Base-by-base conservation (phyloP, 2,329 filamentous ascomycete species). In the Hypoxylon sp. region DNA sequence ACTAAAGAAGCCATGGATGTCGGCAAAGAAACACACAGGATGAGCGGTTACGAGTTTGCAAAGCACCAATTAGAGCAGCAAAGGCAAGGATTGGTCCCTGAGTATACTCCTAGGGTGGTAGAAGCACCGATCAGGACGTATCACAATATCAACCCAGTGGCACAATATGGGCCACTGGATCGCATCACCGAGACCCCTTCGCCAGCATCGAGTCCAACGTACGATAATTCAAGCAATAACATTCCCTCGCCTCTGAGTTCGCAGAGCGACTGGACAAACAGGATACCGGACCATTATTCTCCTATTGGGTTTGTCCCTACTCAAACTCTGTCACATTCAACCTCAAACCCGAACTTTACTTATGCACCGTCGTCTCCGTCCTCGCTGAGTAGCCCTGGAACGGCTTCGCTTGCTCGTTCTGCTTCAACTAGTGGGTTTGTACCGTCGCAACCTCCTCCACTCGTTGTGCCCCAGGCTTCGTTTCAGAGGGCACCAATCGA, bases 401-500 rank as follows among this genome's bases (percentile, higher is more conserved):
- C 77, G 1, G 55, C 65, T 8, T 74, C 24, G 33, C 64, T 73
- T 61, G 51, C 67, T 60, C 70, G 77, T 37, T 77, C 79, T 35
- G 65, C 70, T 31, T 80, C 78, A 35, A 76, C 76, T 2, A 65
- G 69, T 3, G 65, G 71, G 3, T 75, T 77, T 1, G 50, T 67
- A 14, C 67, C 64, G 6, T 75, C 71, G 5, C 63, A 70, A 6
- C 70, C 73, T 5, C 63, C 60, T 33, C 51, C 68, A 31, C 53
- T 74, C 3, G 54, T 73, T n/a, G 68, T 78, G 10, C 75, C 78
- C 13, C 70, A 77, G 3, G 77, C 81, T 1, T 75, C 76, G 9
- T 78, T 82, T 46, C 86, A 87, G 60, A 80, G 82, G 37, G 82
- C 83, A 0, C 83, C 84, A 0, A 88, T 90, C 61, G 84, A 87